Evolutionary conservation across 2,329 filamentous ascomycete genomes (phyloP).

Genomic region (Cryphonectria carpinicola): DNA sequence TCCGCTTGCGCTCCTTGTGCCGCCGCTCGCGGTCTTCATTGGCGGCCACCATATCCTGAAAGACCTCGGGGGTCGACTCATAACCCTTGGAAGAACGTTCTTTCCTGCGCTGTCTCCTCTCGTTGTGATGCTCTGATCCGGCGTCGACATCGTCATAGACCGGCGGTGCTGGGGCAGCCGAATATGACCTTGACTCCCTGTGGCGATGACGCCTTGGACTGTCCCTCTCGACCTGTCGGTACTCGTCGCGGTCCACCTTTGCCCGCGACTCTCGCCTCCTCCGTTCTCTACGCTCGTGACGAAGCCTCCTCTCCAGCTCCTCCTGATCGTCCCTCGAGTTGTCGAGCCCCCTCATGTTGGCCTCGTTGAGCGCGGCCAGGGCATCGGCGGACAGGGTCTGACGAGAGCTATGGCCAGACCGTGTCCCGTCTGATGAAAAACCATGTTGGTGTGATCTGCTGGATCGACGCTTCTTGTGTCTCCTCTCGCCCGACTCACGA

Average conservation of each 20-base stretch:
- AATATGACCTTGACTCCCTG: slow-evolving; percentile 23
- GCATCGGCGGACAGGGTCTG: slow-evolving; percentile 36
- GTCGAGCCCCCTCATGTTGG: slow-evolving; percentile 24
- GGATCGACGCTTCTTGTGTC: slow-evolving; percentile 31
- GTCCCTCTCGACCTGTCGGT: slow-evolving; percentile 25
- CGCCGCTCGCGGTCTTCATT: slow-evolving; percentile 22
- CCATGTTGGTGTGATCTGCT: slow-evolving; percentile 28
- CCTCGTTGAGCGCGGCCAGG: slow-evolving; percentile 34
- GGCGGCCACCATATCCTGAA: slow-evolving; percentile 24
- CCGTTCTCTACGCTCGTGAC: slow-evolving; percentile 27
- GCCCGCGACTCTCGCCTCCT: slow-evolving; percentile 26
- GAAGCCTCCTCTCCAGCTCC: slow-evolving; percentile 25
- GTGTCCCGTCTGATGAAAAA: slow-evolving; percentile 25
- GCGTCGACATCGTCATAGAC: slow-evolving; percentile 22
- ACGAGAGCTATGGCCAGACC: slow-evolving; percentile 28
- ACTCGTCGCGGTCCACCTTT: slow-evolving; percentile 23
- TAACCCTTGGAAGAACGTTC: slow-evolving; percentile 21
- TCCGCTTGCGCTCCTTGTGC: slow-evolving; percentile 24
- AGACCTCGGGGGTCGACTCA: slow-evolving; percentile 19
- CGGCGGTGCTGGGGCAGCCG: slow-evolving; percentile 13
- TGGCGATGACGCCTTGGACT: slow-evolving; percentile 24
- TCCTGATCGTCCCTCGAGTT: slow-evolving; percentile 19
- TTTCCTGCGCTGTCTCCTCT: slow-evolving; percentile 24
- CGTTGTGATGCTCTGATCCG: slow-evolving; percentile 17
- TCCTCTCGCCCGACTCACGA: slow-evolving; percentile 30